Base-by-base conservation (phyloP, 352 stramenopile species). In the Plasmopara viticola region DNA sequence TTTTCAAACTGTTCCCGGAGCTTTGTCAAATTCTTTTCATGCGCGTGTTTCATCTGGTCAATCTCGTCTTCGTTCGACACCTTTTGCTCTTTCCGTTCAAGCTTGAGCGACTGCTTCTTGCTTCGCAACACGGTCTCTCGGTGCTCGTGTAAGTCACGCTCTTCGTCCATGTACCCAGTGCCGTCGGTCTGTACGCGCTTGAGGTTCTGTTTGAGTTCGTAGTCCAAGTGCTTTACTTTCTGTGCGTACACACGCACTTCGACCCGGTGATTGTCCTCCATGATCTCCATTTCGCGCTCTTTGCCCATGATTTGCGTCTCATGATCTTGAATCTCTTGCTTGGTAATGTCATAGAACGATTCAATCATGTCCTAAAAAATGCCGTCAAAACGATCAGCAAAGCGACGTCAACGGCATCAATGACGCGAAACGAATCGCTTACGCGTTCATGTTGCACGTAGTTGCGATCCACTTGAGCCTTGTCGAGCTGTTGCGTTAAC, bases 191-290 rank as follows among this genome's bases (percentile, higher is more conserved):
- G 58, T 31, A 97, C 86, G 25, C 69, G 76, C 51, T 96, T 96
- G 56, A 97, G 48, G 62, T 96, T 96, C 68, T 97, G 94, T 51
- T 95, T 84, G 69, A 98, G 90, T 62, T 98, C 90, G 51, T 97
- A 98, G 50, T 97, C 85, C 14, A 98, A 69, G 49, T 97, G 92
- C 55, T 97, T 97, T 10, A 98, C 90, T 50, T 97, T 97, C 62
- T 98, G 90, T 44, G 92, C 71, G 70, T 98, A 98, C 54, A 97
- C 82, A 15, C 77, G 78, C 57, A 97, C 72, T 59, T 97, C 89
- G 6, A 97, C 85, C 50, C 86, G 79, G 62, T 98, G 93, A 64
- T 97, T 97, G 48, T 97, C 90, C 64, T 98, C 92, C 83, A 97
- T 94, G 48, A 96, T 78, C 72, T 98, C 90, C 86, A 97, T 97